A percentile compares a stretch with the other conserved stretches of the same genome.
phyloP scores from a whole-genome alignment of 345 rosid species.

The Eucalyptus tenuipes region DNA sequence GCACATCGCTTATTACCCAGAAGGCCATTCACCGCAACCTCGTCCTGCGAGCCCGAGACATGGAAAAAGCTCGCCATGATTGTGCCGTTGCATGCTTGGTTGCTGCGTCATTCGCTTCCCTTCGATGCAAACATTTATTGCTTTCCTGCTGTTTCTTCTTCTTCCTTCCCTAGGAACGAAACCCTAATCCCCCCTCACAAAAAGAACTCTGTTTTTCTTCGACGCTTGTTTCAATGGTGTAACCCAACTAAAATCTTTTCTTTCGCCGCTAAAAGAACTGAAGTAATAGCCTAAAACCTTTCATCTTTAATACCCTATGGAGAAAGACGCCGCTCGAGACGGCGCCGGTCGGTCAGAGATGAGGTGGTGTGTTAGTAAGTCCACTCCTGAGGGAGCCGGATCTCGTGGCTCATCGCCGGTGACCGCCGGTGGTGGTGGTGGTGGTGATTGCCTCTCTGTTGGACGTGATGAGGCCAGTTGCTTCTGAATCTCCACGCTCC shows the following conservation, averaged over 20 bases:
- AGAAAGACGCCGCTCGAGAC: background rate
- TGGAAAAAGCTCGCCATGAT: background rate
- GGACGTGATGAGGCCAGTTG: background rate
- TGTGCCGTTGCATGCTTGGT: background rate
- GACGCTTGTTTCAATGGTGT: background rate
- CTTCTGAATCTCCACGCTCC: background rate
- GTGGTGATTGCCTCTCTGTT: background rate
- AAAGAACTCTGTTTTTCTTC: background rate
- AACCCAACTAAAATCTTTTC: background rate
- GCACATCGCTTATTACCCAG: background rate
- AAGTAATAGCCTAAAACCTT: background rate
- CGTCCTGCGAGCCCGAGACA: background rate
- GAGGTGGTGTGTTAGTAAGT: slow-evolving; percentile 19
- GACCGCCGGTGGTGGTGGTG: slow-evolving; percentile 1
- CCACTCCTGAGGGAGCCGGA: slow-evolving; percentile 58
- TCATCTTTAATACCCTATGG: background rate
- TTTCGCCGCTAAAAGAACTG: background rate
- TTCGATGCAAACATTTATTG: background rate
- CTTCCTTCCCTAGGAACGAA: background rate
- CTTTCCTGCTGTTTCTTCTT: background rate
- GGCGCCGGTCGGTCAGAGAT: background rate
- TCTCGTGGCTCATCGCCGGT: slow-evolving; percentile 2
- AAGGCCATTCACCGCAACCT: background rate
- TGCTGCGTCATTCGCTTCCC: background rate
- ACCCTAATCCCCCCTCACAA: background rate